phyloP scores from a whole-genome alignment of 2,329 filamentous ascomycete genomes.

The Nigrospora sphaerica region DNA sequence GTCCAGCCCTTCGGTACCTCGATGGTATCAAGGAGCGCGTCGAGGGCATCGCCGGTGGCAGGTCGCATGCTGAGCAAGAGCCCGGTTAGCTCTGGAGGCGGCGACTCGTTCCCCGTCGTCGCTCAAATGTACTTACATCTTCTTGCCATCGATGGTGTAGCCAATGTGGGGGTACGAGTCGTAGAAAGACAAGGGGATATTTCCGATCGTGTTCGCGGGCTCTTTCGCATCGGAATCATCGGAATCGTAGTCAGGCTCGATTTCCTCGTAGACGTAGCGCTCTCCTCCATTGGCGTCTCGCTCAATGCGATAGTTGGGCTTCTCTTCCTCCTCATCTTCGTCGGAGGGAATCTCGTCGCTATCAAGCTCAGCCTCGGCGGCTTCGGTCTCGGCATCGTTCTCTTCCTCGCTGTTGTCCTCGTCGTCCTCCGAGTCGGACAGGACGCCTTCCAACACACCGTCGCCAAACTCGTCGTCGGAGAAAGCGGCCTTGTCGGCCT shows the following conservation, averaged over 20 bases:
- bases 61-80: constrained; percentile 58
- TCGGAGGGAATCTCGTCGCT: constrained; percentile 42
- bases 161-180: constrained; percentile 89
- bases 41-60: constrained; percentile 85
- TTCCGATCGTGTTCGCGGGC: constrained; percentile 82
- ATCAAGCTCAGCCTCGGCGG: constrained; percentile 31
- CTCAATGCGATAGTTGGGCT: constrained; percentile 47
- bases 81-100: too few relatives aligned
- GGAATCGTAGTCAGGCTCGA: constrained; percentile 91
- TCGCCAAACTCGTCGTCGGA: constrained; percentile 56
- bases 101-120: too few relatives aligned
- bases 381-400: constrained; percentile 31
- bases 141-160: constrained; percentile 98
- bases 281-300: constrained; percentile 85
- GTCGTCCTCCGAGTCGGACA: constrained; percentile 52
- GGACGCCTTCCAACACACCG: constrained; percentile 46
- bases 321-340: constrained; percentile 28
- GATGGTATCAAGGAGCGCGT: constrained; percentile 91
- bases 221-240: constrained; percentile 83
- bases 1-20: constrained; percentile 97
- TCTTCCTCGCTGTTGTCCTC: constrained; percentile 45
- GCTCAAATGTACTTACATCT: constrained; percentile 42
- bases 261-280: constrained; percentile 88
- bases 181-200: constrained; percentile 92
- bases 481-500: constrained; percentile 38